A percentile compares a stretch with the other conserved stretches of the same genome.
These are phyloP conservation scores for Paraphoma sp. DNA, from an alignment of 2,329 filamentous ascomycete species.

Conservation along the genomic window DNA sequence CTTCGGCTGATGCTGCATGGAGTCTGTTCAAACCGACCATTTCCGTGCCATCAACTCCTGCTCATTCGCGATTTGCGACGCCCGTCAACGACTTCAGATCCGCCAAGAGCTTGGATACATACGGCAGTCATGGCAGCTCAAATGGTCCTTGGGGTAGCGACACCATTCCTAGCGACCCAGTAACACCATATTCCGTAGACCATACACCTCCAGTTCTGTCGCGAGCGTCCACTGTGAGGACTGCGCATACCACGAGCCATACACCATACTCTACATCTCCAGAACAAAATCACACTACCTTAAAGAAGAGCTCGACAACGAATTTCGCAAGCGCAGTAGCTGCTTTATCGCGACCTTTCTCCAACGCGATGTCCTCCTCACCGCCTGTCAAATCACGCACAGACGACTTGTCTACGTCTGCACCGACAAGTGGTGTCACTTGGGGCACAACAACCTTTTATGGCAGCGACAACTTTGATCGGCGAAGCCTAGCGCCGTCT, in stretches of 20 bases:
- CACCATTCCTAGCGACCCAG: slow-evolving; percentile 50
- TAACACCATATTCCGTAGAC: slow-evolving; percentile 60
- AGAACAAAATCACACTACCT: slow-evolving; percentile 42
- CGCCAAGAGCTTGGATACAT: slow-evolving; percentile 43
- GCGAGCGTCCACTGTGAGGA: slow-evolving; percentile 47
- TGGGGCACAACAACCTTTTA: slow-evolving; percentile 55
- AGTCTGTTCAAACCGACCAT: slow-evolving; percentile 50
- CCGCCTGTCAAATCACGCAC: slow-evolving; percentile 42
- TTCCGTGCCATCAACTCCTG: slow-evolving; percentile 40
- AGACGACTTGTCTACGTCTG: slow-evolving; percentile 52
- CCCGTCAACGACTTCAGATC: slow-evolving; percentile 40
- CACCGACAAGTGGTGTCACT: slow-evolving; percentile 52
- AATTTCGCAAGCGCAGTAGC: slow-evolving; percentile 51
- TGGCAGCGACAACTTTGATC: slow-evolving; percentile 41
- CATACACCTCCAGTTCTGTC: slow-evolving; percentile 59
- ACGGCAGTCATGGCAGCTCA: slow-evolving; percentile 59
- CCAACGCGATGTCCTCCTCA: slow-evolving; percentile 47
- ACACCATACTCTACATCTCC: slow-evolving; percentile 52
- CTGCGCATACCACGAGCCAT: slow-evolving; percentile 43
- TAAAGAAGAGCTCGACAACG: slow-evolving; percentile 42
- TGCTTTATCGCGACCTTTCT: slow-evolving; percentile 49
- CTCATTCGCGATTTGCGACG: slow-evolving; percentile 39
- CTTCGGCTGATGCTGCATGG: slow-evolving; percentile 52
- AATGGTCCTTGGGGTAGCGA: slow-evolving; percentile 58
- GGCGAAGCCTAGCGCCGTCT: slow-evolving; percentile 26